Base-by-base conservation (phyloP, 2,329 filamentous ascomycete genomes). In the Lithohypha guttulata region DNA sequence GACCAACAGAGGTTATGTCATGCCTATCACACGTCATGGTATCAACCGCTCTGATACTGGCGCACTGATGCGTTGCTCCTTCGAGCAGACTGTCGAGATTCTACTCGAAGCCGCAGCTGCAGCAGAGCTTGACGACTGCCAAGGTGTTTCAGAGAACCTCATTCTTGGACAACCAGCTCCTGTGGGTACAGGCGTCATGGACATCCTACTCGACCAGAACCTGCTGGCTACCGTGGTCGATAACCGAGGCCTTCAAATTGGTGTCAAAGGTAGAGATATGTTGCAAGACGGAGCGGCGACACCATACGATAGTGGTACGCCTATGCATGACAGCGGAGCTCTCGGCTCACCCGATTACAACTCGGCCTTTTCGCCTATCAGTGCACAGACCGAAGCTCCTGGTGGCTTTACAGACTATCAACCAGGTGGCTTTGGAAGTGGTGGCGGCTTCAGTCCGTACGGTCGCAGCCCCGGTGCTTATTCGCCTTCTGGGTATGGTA, bases 11-110 rank as follows among this genome's bases (percentile, higher is more conserved):
- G 91, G 91, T 50, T 81, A 82, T 53, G 79, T 98, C 55, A 94
- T 94, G 61, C 89, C 91, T 10, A 89, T 98, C 48, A 98, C 91
- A 41, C 84, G 91, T 63, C 91, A 98, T 59, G 91, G 91, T 65
- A 98, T 98, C 68, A 98, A 98, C 68, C 79, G 91, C 54, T 85
- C 89, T 18, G 91, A 98, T 58, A 98, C 93, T 46, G 91, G 91
- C 69, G 93, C 91, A 7, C 72, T 98, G 54, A 98, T 98, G 91
- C 82, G 91, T 61, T 98, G 93, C 71, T 98, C 91, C 2, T 98
- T 98, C 65, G 91, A 98, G 64, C 93, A 98, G 62, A 98, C 91
- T 1, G 91, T 98, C 27, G 93, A 98, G 59, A 98, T 98, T 69
- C 70, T 98, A 38, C 77, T 98, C 14, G 91, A 98, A 58, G 93